phyloP scores from a whole-genome alignment of 305 asterid genomes.

The Fraxinus ornus region DNA sequence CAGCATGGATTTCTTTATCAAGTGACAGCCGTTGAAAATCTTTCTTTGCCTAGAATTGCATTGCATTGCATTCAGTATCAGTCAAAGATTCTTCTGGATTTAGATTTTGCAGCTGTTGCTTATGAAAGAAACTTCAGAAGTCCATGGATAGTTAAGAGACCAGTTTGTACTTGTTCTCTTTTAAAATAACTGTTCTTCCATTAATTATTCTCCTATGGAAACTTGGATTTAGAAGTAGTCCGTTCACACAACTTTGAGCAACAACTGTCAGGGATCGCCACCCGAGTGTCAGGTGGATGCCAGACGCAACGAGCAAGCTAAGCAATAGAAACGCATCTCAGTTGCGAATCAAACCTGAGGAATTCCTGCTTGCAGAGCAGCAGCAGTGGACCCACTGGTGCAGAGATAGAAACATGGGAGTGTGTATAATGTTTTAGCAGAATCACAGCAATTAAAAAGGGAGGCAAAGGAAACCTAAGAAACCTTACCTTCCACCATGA shows the following conservation, averaged over 20 bases:
- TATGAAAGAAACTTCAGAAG: slow-evolving; percentile 14
- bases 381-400: slow-evolving; percentile 90
- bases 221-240: slow-evolving; percentile 9
- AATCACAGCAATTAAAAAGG: slow-evolving; percentile 6
- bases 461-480: slow-evolving; percentile 18
- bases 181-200: neutral
- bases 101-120: slow-evolving; percentile 6
- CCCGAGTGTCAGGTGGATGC: slow-evolving; percentile 1
- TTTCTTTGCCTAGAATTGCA: neutral
- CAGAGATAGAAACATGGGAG: slow-evolving; percentile 22
- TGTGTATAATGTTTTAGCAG: slow-evolving; percentile 10
- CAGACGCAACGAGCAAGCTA: neutral
- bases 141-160: neutral
- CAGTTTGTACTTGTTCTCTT: neutral
- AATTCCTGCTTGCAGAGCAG: slow-evolving; percentile 79
- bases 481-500: slow-evolving; percentile 87
- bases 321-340: slow-evolving; percentile 15
- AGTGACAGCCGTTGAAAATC: neutral
- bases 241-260: slow-evolving; percentile 7
- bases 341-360: slow-evolving; percentile 71
- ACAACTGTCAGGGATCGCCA: neutral
- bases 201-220: neutral
- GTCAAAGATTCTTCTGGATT: neutral
- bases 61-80: neutral
- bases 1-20: neutral